phyloP scores from a whole-genome alignment of 768 basidiomycete genomes.

The Mycena venus region DNA sequence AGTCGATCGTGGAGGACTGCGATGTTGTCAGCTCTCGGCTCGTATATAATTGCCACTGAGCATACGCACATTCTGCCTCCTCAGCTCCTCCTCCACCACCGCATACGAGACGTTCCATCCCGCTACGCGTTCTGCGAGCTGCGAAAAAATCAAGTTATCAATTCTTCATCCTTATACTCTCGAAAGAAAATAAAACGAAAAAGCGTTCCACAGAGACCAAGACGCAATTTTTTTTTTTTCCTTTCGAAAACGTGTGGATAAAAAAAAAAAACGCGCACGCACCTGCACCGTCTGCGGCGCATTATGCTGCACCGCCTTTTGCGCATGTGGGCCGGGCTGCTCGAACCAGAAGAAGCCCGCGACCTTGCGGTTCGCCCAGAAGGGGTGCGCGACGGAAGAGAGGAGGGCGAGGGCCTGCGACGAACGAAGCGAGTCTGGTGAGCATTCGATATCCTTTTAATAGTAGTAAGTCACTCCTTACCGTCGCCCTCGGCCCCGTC shows the following conservation, averaged over 20 bases:
- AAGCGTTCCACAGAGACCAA: not conserved
- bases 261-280: not conserved
- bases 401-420: slow-evolving; percentile 77
- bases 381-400: slow-evolving; percentile 81
- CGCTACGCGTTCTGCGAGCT: slow-evolving; percentile 85
- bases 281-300: slow-evolving; percentile 81
- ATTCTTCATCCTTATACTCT: no score
- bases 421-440: no score
- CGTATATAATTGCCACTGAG: no score
- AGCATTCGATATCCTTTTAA: no score
- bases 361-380: slow-evolving; percentile 87
- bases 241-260: no score
- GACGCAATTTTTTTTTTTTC: no score
- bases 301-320: slow-evolving; percentile 78
- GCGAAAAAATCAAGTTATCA: not conserved
- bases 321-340: slow-evolving; percentile 58
- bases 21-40: not conserved
- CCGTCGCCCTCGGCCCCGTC: slow-evolving; percentile 94
- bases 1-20: slow-evolving; percentile 97
- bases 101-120: slow-evolving; percentile 92
- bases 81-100: slow-evolving; percentile 92
- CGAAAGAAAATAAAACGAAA: no score
- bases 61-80: slow-evolving; percentile 92
- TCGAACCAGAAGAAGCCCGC: slow-evolving; percentile 85
- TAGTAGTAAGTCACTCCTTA: no score